Conservation (phyloP, 495 filamentous ascomycete species). For the Daldinia bambusicola region DNA sequence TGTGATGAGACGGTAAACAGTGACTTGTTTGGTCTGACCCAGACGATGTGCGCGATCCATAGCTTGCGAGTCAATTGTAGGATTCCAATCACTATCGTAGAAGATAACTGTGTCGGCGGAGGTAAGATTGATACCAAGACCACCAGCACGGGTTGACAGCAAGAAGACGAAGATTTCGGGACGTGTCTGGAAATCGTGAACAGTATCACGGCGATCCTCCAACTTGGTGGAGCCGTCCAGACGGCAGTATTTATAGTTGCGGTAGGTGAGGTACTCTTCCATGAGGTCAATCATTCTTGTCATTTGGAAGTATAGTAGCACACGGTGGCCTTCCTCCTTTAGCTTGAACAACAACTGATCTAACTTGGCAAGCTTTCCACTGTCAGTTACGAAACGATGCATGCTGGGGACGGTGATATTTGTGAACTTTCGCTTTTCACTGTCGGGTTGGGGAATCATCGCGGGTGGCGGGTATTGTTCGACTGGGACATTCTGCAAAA, state of each 20-base stretch:
- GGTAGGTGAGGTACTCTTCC: conserved; percentile 98
- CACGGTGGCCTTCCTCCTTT: conserved; percentile 92
- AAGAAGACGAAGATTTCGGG: conserved; percentile 97
- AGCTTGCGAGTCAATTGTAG: conserved; percentile 96
- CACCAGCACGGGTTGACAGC: conserved; percentile 93
- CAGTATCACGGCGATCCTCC: conserved; percentile 95
- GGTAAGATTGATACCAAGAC: conserved; percentile 97
- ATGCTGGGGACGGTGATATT: conserved; percentile 96
- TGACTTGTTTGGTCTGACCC: conserved; percentile 94
- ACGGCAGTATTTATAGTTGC: conserved; percentile 97
- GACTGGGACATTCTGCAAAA: conserved; percentile 73
- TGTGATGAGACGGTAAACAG: conserved; percentile 97
- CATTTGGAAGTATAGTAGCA: conserved; percentile 99
- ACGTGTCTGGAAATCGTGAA: conserved; percentile 92
- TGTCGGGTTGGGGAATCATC: conserved; percentile 79
- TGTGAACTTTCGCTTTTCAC: conserved; percentile 82
- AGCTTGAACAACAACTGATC: conserved; percentile 87
- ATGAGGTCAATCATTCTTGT: conserved; percentile 99
- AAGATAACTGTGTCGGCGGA: conserved; percentile 95
- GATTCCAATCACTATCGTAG: conserved; percentile 99
- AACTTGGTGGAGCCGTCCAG: conserved; percentile 98
- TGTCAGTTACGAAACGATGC: conserved; percentile 97
- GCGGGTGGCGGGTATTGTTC: conserved; percentile 68
- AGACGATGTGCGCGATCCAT: conserved; percentile 99
- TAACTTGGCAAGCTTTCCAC: conserved; percentile 92